Percentiles rank a stretch among this genome's conserved stretches.
These are phyloP conservation scores for Pythium insidiosum DNA, from an alignment of 352 stramenopile genomes.

Conservation along the genomic window DNA sequence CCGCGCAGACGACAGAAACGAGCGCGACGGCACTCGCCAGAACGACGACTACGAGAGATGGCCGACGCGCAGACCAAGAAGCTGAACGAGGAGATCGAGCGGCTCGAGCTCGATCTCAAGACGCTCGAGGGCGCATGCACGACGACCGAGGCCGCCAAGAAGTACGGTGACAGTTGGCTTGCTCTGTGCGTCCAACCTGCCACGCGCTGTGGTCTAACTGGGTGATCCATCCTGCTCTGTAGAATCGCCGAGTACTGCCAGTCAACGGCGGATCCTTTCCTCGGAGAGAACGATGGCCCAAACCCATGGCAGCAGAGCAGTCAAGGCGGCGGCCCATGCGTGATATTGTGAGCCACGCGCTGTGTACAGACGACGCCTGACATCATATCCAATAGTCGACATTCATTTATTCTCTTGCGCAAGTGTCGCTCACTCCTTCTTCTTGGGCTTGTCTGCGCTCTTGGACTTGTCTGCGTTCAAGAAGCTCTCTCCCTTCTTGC, in stretches of 20 bases:
- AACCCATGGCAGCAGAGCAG: conserved; percentile 69
- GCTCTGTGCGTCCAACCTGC: too few species aligned
- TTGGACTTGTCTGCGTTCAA: conserved; percentile 56
- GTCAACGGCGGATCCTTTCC: conserved; percentile 57
- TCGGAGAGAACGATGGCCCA: conserved; percentile 63
- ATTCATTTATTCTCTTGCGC: too few species aligned
- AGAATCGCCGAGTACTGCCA: conserved; percentile 75
- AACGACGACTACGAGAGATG: background rate
- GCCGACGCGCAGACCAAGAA: conserved; percentile 67
- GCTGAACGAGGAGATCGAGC: conserved; percentile 69
- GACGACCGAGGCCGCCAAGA: conserved; percentile 72
- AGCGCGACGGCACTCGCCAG: background rate
- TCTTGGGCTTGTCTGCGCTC: too few species aligned
- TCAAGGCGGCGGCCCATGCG: conserved; percentile 52
- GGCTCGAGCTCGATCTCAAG: conserved; percentile 73
- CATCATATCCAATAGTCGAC: too few species aligned
- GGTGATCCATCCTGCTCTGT: too few species aligned
- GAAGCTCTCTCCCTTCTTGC: conserved; percentile 72
- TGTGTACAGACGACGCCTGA: background rate
- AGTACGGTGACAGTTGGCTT: conserved; percentile 35
- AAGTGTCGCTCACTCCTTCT: conserved; percentile 13
- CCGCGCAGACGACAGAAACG: background rate
- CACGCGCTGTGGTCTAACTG: too few species aligned
- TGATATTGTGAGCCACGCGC: conserved; percentile 31
- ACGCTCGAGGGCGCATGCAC: conserved; percentile 69